Conservation (phyloP, 805 yeast species). For the Saccharomyces eubayanus region DNA sequence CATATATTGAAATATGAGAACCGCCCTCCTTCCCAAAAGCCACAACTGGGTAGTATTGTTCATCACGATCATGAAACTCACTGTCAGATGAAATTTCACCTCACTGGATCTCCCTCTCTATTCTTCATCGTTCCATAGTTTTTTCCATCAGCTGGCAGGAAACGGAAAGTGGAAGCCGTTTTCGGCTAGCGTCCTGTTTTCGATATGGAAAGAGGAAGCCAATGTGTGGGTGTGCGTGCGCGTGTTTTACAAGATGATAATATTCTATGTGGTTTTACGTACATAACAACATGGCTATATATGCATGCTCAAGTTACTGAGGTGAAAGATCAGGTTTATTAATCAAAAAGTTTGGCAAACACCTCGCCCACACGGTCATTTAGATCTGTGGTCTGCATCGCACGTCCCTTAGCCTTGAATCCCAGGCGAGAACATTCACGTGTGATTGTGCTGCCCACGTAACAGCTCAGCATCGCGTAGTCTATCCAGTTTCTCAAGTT, state of each 20-base stretch:
- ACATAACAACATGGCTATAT: background rate
- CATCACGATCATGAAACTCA: background rate
- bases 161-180: background rate
- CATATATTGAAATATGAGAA: background rate
- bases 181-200: background rate
- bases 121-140: background rate
- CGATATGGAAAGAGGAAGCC: background rate
- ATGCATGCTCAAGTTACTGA: too few relatives aligned
- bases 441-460: slow-evolving; percentile 62
- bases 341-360: slow-evolving; percentile 40
- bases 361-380: slow-evolving; percentile 61
- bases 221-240: background rate
- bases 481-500: slow-evolving; percentile 27
- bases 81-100: background rate
- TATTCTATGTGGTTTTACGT: background rate
- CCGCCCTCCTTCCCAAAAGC: background rate
- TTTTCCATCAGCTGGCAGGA: background rate
- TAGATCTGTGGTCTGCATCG: slow-evolving; percentile 80
- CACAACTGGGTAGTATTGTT: background rate
- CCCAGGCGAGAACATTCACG: slow-evolving; percentile 60
- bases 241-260: background rate
- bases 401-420: slow-evolving; percentile 53
- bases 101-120: background rate
- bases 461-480: slow-evolving; percentile 47
- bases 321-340: too few relatives aligned